Base-by-base conservation (phyloP, 2,329 filamentous ascomycete genomes). In the Exophiala sideris region DNA sequence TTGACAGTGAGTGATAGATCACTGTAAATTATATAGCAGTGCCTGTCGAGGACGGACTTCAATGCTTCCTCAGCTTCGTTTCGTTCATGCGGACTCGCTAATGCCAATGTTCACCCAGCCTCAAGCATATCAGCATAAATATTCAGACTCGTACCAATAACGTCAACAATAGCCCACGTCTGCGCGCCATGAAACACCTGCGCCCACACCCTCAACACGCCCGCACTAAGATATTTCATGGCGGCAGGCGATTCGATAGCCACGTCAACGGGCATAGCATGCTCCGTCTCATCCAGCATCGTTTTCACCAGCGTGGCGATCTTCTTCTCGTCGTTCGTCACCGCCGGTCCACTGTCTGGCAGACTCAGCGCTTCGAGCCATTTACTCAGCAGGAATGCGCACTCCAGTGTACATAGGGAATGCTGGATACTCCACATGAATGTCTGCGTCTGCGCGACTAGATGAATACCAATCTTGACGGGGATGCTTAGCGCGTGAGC, bases 401-500 rank as follows among this genome's bases (percentile, higher is more conserved):
- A 72, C 54, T 73, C 71, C 8, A 73, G 58, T 10, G 68, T 70
- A 52, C 70, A 72, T 6, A 73, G 48, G 0, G 68, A 71, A 51
- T 73, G 71, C 50, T 73, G 70, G 16, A 73, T 71, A 1, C 66
- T 69, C 71, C 70, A 73, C 34, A 69, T 68, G 50, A 71, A 70
- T 3, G 66, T 68, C 40, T 73, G 70, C 1, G 68, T 71, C 46
- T 67, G 69, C 8, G 70, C 69, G 0, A 73, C 69, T 1, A 72
- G 63, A n/a, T 68, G 62, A 52, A 72, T 69, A 9, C 71, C 71
- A 47, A 72, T 71, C 61, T 63, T 67, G 50, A 68, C 56, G 2
- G 65, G 65, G n/a, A 86, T 83, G 3, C 83, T 84, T 29, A 88
- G 70, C 0, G 84, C 84, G 64, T 87, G 85, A 29, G 85, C 81